Evolutionary conservation across 148 eudicot species (phyloP).

Genomic region (Gaultheria prostrata): DNA sequence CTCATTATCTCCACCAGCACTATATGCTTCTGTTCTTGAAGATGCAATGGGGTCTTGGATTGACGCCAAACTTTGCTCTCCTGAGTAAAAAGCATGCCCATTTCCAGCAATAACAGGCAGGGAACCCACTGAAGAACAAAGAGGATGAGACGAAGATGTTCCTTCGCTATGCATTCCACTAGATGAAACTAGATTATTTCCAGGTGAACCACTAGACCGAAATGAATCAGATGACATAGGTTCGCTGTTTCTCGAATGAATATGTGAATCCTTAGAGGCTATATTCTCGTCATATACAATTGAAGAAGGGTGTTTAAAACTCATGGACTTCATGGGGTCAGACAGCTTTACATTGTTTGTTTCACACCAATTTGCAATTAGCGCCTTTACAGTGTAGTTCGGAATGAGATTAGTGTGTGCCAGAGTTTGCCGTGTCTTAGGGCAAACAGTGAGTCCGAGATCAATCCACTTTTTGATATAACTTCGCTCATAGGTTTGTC

Average conservation of each 20-base stretch:
- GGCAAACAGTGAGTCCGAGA: slow-evolving; percentile 90
- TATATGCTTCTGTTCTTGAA: slow-evolving; percentile 34
- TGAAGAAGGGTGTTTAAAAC: slow-evolving; percentile 47
- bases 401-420: slow-evolving; percentile 88
- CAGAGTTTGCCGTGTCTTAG: slow-evolving; percentile 87
- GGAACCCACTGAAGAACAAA: slow-evolving; percentile 58
- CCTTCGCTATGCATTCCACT: slow-evolving; percentile 36
- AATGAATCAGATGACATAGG: slow-evolving; percentile 45
- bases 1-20: slow-evolving; percentile 33
- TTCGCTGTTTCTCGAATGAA: slow-evolving; percentile 42
- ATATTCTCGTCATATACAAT: slow-evolving; percentile 40
- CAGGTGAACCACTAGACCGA: slow-evolving; percentile 34
- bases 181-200: slow-evolving; percentile 36
- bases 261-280: slow-evolving; percentile 28
- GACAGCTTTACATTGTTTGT: slow-evolving; percentile 76
- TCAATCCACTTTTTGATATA: slow-evolving; percentile 89
- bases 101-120: slow-evolving; percentile 37
- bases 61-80: slow-evolving; percentile 44
- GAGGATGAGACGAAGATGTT: slow-evolving; percentile 55
- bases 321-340: slow-evolving; percentile 61
- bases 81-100: slow-evolving; percentile 43
- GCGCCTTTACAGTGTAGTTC: slow-evolving; percentile 92
- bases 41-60: slow-evolving; percentile 41
- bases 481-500: slow-evolving; percentile 87
- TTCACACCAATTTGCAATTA: slow-evolving; percentile 95